Base-by-base conservation (phyloP, 192 early-diverging fungal species). In the Powellomyces hirtus region DNA sequence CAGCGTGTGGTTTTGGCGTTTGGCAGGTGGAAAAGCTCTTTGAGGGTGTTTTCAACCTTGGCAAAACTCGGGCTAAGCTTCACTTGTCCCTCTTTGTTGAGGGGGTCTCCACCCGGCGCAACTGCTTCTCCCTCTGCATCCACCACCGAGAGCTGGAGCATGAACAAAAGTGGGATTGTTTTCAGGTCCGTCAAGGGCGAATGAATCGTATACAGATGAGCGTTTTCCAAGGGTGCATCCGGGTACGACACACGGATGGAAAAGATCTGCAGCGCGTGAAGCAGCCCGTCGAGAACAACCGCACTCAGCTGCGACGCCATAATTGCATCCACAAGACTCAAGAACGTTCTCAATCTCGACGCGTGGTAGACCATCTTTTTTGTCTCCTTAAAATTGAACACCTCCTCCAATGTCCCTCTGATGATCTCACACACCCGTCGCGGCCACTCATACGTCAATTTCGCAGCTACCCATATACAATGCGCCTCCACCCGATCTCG, bases 331-430 rank as follows among this genome's bases (percentile, higher is more conserved):
- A 77, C 61, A 24, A 77, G 56, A 16, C 38, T 24, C 46, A 76
- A 57, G 37, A 75, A 75, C 22, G 22, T 53, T 8, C 66, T 57
- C 18, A 62, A 53, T 22, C 76, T 45, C n/a, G 68, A 71, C 4
- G 69, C 35, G 2, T 45, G 1, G 38, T 71, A 77, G 3, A 34
- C 36, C 29, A 24, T 65, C 31, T 51, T 45, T 40, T 57, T 67
- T 6, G 67, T 63, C 31, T 77, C 64, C 11, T 40, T 24, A 24
- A 77, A 76, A 24, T 75, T 59, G 58, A 77, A 77, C 50, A 71
- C 75, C 18, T 71, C 36, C 2, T 35, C 40, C 22, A 77, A 34
- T 6, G 59, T 27, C n/a, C 55, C 61, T 44, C 58, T 35, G 1
- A 77, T 75, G 7, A 49, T 52, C 38, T 52, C 27, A 2, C 35